These are phyloP conservation scores for Oehlia diaphana DNA, from an alignment of 192 early-diverging fungal genomes.

Conservation along the genomic window DNA sequence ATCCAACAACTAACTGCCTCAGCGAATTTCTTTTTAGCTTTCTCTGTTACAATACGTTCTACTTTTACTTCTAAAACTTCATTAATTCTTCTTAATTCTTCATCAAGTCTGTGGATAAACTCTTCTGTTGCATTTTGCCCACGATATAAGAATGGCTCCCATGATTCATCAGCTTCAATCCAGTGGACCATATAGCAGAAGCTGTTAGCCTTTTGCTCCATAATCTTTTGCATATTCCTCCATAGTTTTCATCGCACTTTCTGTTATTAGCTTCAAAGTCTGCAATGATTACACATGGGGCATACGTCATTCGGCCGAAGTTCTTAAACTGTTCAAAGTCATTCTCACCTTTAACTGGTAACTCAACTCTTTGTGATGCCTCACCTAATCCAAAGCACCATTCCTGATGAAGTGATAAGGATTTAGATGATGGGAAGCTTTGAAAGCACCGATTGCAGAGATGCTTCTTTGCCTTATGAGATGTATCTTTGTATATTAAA, in stretches of 20 bases:
- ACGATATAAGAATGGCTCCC: not conserved
- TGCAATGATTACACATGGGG: not conserved
- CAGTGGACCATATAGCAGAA: slow-evolving; percentile 5
- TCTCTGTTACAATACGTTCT: not conserved
- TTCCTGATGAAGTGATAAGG: not conserved
- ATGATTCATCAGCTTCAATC: not conserved
- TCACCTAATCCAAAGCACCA: not conserved
- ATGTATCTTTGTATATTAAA: not conserved
- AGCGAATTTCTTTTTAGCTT: not conserved
- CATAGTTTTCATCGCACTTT: slow-evolving; percentile 3
- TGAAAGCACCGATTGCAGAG: slow-evolving; percentile 1
- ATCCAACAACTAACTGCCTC: not conserved
- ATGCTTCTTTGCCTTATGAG: not conserved
- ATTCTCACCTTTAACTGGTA: slow-evolving; percentile 7
- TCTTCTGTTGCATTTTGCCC: not conserved
- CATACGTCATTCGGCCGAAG: not conserved
- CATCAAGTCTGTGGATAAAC: not conserved
- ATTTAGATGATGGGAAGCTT: not conserved
- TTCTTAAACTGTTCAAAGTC: slow-evolving; percentile 15
- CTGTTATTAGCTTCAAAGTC: not conserved
- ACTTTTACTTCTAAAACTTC: not conserved
- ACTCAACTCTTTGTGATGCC: not conserved
- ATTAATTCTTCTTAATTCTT: not conserved
- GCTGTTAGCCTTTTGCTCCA: slow-evolving; percentile 3
- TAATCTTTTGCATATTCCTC: not conserved